A percentile compares a stretch with the other conserved stretches of the same genome.
These are phyloP conservation scores for Raffaelea albimanens DNA, from an alignment of 2,329 filamentous ascomycete genomes.

Conservation along the genomic window DNA sequence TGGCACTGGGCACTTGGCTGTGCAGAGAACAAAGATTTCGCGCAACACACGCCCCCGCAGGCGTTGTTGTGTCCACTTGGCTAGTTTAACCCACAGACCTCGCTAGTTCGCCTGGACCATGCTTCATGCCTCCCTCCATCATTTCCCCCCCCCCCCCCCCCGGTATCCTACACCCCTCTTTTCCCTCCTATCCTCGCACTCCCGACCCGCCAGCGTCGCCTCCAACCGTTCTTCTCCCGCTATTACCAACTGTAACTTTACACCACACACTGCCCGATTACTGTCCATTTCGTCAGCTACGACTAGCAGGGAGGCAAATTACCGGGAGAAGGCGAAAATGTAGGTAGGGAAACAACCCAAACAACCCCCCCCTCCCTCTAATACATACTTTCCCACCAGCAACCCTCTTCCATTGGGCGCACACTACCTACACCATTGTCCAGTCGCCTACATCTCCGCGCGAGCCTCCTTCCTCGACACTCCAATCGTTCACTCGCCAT, in stretches of 20 bases:
- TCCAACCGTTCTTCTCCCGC: slow-evolving; percentile 4
- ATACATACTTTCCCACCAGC: background rate
- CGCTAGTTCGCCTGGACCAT: no score
- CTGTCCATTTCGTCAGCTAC: background rate
- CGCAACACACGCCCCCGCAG: no score
- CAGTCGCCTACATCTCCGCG: background rate
- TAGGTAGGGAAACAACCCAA: background rate
- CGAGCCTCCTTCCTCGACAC: background rate
- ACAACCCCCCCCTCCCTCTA: background rate
- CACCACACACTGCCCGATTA: background rate
- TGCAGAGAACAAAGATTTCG: no score
- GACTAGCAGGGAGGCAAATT: background rate
- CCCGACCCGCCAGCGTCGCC: background rate
- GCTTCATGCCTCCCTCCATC: background rate
- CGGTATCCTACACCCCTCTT: background rate
- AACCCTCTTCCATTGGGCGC: background rate
- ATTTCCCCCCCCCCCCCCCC: background rate
- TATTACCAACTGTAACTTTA: slow-evolving; percentile 1
- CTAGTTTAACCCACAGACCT: no score
- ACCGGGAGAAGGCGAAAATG: background rate
- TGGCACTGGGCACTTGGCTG: no score
- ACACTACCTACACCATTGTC: background rate
- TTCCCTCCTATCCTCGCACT: background rate
- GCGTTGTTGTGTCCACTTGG: no score
- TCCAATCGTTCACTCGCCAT: background rate